Evolutionary conservation across 305 asterid species (phyloP), one percentile per base, ranked within the genome.

Genomic region (Rubia peregrina): DNA sequence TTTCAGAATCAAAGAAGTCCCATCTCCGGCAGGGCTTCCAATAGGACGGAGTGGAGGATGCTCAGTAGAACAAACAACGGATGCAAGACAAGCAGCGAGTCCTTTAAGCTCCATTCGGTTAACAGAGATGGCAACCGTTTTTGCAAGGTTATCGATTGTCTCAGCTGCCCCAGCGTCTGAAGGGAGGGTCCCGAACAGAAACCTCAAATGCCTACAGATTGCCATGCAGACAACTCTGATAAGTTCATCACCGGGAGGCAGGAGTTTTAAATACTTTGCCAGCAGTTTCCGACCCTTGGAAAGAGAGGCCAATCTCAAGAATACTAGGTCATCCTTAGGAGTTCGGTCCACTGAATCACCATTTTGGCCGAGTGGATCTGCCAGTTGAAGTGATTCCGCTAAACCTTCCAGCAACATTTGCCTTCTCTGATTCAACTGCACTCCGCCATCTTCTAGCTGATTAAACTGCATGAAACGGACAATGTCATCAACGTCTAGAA

Each of bases 41-140:
- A 94, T 59, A 2, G 98, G 98, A 30, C 99, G 96, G 61, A 91
- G 96, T 53, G 99, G 99, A 22, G 98, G 98, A 73, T 89, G 98
- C 70, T 94, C 99, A 2, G 90, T 77, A 19, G 98, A 91, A 80
- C 99, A 94, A 76, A 91, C 99, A 33, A 94, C 96, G 13, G 99
- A 90, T 71, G 98, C 97, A 74, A 94, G 89, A 81, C 99, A 94
- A 59, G 98, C 95, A 81, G 91, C 86, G 9, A 94, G 88, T 61
- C 95, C 84, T 78, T 91, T 94, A 43, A 94, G 93, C 73, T 91
- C 99, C 98, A 94, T 89, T 49, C 88, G 83, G 74, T 73, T 61
- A 71, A 87, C 79, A 76, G 90, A 84, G 38, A 67, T 41, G 16
- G 85, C 81, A 67, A 91, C 97, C 2, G 84, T 80, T 74, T 76